Evolutionary conservation across 352 stramenopile genomes (phyloP).

Genomic region (Phytophthora rubi): DNA sequence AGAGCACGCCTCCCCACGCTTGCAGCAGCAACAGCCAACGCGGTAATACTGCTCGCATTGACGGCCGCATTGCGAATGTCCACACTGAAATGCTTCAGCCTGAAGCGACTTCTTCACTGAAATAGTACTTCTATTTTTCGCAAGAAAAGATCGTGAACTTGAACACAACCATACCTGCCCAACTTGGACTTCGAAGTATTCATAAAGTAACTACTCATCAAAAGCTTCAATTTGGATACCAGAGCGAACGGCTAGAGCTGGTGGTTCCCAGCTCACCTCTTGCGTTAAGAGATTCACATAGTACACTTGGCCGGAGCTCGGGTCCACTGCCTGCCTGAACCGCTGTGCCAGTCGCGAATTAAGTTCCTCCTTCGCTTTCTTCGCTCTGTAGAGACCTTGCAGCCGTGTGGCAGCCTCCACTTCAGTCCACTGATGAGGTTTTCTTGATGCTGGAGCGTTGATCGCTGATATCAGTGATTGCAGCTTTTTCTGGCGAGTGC

Average conservation of each 20-base stretch:
- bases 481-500: slow-evolving; percentile 50
- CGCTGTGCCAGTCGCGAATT: slow-evolving; percentile 39
- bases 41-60: neutral
- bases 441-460: slow-evolving; percentile 10
- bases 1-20: slow-evolving; percentile 10
- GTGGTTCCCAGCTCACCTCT: slow-evolving; percentile 67
- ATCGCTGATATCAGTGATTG: slow-evolving; percentile 26
- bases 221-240: slow-evolving; percentile 41
- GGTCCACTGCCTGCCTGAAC: slow-evolving; percentile 70
- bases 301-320: slow-evolving; percentile 58
- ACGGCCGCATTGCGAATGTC: neutral
- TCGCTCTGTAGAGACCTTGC: slow-evolving; percentile 65
- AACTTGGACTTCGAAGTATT: too few relatives aligned
- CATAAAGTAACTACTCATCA: slow-evolving; percentile 4
- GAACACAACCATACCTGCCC: too few relatives aligned
- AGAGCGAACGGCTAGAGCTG: slow-evolving; percentile 36
- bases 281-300: slow-evolving; percentile 78
- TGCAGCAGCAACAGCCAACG: slow-evolving; percentile 14
- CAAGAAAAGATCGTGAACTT: slow-evolving; percentile 6
- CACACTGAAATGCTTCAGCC: neutral
- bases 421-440: slow-evolving; percentile 47
- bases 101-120: neutral
- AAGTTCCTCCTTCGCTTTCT: slow-evolving; percentile 53
- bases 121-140: slow-evolving; percentile 21
- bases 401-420: slow-evolving; percentile 51